phyloP scores from a whole-genome alignment of 768 basidiomycete genomes.

The Leucocoprinus birnbaumii region DNA sequence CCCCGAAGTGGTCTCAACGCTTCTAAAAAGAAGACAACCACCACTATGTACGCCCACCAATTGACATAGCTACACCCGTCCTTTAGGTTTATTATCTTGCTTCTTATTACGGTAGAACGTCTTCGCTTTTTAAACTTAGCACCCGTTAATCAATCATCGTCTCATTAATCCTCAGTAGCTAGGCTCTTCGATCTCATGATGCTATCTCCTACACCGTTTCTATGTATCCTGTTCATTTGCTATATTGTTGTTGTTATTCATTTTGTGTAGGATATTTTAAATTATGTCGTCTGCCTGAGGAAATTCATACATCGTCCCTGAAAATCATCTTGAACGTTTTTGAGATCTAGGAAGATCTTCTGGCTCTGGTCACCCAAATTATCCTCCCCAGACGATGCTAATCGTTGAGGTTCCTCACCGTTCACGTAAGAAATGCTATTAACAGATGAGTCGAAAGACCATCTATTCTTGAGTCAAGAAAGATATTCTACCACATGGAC shows the following conservation, averaged over 20 bases:
- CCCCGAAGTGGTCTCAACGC: slow-evolving; percentile 45
- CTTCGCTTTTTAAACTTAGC: slow-evolving; percentile 24
- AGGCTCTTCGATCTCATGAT: slow-evolving; percentile 29
- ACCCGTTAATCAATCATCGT: slow-evolving; percentile 30
- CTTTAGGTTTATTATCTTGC: slow-evolving; percentile 36
- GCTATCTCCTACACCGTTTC: slow-evolving; percentile 21
- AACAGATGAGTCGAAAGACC: neutral
- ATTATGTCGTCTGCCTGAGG: neutral
- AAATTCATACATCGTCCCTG: slow-evolving; percentile 5
- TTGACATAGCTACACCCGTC: slow-evolving; percentile 38
- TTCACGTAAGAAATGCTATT: too few species aligned
- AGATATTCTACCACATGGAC: slow-evolving; percentile 1
- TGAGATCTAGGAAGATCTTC: slow-evolving; percentile 9
- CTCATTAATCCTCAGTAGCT: slow-evolving; percentile 33
- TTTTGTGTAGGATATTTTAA: slow-evolving; percentile 6
- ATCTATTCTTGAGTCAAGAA: neutral
- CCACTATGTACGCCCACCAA: slow-evolving; percentile 22
- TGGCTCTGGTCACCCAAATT: neutral
- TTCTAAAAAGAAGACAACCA: slow-evolving; percentile 36
- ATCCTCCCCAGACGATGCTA: too few species aligned
- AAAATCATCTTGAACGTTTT: neutral
- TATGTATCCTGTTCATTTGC: slow-evolving; percentile 20
- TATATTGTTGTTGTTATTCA: slow-evolving; percentile 16
- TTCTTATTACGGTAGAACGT: slow-evolving; percentile 34
- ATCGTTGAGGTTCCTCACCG: neutral